These are phyloP conservation scores for Erodium texanum DNA, from an alignment of 441 rosid genomes.

Conservation along the genomic window DNA sequence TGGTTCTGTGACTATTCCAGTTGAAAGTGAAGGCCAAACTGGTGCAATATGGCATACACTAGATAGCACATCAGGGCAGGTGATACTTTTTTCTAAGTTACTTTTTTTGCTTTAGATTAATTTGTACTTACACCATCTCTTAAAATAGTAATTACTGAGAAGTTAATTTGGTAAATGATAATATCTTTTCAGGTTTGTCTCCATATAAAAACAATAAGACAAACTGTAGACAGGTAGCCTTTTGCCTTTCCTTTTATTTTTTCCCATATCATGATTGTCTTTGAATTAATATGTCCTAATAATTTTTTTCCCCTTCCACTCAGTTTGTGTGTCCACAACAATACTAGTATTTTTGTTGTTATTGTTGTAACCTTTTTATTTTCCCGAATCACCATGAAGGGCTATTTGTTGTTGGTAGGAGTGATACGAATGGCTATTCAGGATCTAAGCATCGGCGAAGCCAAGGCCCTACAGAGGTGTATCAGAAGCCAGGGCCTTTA, in stretches of 20 bases:
- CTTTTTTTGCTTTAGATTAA: background rate
- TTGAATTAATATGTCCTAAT: background rate
- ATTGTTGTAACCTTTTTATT: too few species aligned
- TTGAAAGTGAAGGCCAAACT: slow-evolving; percentile 86
- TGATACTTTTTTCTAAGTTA: slow-evolving; percentile 22
- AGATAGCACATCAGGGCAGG: slow-evolving; percentile 96
- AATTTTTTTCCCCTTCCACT: too few species aligned
- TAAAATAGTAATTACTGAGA: slow-evolving; percentile 11
- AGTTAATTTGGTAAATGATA: slow-evolving; percentile 17
- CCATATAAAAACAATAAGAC: slow-evolving; percentile 64
- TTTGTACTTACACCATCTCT: slow-evolving; percentile 3
- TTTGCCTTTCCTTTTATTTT: slow-evolving; percentile 13
- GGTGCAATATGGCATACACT: slow-evolving; percentile 79
- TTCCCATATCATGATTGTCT: background rate
- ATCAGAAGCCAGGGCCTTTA: slow-evolving; percentile 91
- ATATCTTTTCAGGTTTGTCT: slow-evolving; percentile 69
- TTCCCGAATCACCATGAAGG: slow-evolving; percentile 13
- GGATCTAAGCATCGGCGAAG: slow-evolving; percentile 68
- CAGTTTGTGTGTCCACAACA: background rate
- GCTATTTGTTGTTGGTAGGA: slow-evolving; percentile 27
- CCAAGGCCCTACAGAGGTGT: slow-evolving; percentile 88
- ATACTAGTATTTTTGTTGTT: too few species aligned
- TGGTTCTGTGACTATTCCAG: slow-evolving; percentile 80
- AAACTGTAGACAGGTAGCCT: slow-evolving; percentile 57
- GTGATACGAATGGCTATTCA: slow-evolving; percentile 52